Conservation (phyloP, 2,329 filamentous ascomycete genomes). For the Cadophora sp. region DNA sequence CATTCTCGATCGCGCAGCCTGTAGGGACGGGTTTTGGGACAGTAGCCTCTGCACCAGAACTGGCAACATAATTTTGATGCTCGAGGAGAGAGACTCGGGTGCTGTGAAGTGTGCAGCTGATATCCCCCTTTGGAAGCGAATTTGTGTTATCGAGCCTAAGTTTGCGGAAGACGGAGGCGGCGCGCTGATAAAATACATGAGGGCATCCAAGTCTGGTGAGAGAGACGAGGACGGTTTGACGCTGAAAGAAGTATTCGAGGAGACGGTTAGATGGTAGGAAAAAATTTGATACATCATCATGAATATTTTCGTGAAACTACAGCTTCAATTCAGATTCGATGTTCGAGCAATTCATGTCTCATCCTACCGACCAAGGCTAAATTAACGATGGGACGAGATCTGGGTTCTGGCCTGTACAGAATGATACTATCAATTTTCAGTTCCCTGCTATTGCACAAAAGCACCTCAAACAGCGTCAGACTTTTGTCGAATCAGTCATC, state of each 20-base stretch:
- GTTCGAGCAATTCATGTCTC: no score
- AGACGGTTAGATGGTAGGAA: background rate
- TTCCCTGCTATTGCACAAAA: no score
- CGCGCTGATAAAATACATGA: background rate
- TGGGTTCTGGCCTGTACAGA: no score
- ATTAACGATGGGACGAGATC: no score
- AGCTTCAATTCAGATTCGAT: no score
- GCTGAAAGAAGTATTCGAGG: background rate
- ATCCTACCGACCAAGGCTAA: no score
- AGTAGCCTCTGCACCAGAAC: background rate
- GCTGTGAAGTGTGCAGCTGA: background rate
- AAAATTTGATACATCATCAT: background rate
- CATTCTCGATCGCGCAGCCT: background rate
- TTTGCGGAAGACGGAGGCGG: conserved; percentile 2
- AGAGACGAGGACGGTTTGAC: background rate
- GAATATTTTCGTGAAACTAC: no score
- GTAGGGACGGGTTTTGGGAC: background rate
- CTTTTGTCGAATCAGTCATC: no score
- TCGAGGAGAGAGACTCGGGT: background rate
- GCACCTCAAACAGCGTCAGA: no score
- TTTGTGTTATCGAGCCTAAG: background rate
- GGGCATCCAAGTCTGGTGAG: background rate
- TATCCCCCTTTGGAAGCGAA: background rate
- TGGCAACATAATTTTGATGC: background rate
- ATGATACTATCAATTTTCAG: no score